phyloP scores from a whole-genome alignment of 805 yeast genomes.

The Metschnikowia bowlesiae region DNA sequence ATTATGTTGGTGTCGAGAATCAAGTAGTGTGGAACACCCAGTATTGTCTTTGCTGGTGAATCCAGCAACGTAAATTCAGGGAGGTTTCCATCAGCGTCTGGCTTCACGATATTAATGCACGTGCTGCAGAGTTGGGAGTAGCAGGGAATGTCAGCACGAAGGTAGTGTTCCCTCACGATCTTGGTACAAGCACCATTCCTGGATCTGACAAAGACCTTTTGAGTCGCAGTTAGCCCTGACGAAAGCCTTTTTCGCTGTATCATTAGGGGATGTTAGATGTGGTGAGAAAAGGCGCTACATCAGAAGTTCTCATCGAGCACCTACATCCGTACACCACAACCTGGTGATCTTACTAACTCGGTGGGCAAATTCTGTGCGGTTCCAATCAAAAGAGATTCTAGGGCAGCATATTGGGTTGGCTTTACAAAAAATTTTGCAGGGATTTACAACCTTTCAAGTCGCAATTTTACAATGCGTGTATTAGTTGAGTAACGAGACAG shows the following conservation, averaged over 20 bases:
- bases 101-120: slow-evolving; percentile 53
- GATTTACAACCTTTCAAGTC: neutral
- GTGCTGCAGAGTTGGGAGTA: slow-evolving; percentile 62
- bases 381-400: neutral
- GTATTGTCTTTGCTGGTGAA: slow-evolving; percentile 46
- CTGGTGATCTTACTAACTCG: neutral
- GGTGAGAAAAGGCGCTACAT: slow-evolving; percentile 1
- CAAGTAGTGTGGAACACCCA: slow-evolving; percentile 70
- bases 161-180: slow-evolving; percentile 89
- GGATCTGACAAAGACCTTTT: slow-evolving; percentile 88
- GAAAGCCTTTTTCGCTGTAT: slow-evolving; percentile 33
- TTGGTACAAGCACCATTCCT: slow-evolving; percentile 87
- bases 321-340: slow-evolving; percentile 2
- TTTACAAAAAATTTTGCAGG: neutral
- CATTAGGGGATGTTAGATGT: slow-evolving; percentile 5
- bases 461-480: neutral
- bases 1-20: slow-evolving; percentile 87
- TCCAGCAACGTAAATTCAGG: slow-evolving; percentile 64
- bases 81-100: slow-evolving; percentile 65
- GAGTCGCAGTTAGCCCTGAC: slow-evolving; percentile 57
- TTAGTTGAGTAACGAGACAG: neutral
- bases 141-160: slow-evolving; percentile 91
- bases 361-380: no score
- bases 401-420: neutral
- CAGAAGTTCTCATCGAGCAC: slow-evolving; percentile 1